These are phyloP conservation scores for Coniochaeta ligniaria DNA, from an alignment of 2,329 filamentous ascomycete species.

Conservation along the genomic window DNA sequence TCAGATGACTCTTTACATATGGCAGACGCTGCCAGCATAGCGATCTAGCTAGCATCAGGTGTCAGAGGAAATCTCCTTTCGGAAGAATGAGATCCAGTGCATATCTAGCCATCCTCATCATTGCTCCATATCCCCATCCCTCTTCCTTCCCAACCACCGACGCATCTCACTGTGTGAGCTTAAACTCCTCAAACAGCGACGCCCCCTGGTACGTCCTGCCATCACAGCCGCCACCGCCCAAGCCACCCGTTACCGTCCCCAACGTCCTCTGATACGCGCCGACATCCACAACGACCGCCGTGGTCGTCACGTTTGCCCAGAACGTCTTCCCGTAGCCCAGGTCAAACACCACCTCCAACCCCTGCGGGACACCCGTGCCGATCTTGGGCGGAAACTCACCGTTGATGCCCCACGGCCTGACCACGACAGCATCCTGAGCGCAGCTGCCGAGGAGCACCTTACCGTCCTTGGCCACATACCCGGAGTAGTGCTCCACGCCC, in stretches of 20 bases:
- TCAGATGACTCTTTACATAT: too few relatives aligned
- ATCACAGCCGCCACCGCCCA: neutral
- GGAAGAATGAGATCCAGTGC: too few relatives aligned
- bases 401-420: neutral
- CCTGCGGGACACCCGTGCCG: neutral
- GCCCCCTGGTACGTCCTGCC: neutral
- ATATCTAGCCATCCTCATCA: too few relatives aligned
- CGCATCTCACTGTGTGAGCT: neutral
- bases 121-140: too few relatives aligned
- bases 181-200: neutral
- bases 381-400: neutral
- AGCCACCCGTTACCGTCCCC: neutral
- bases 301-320: neutral
- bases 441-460: slow-evolving; percentile 2
- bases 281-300: neutral
- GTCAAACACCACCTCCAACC: neutral
- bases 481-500: slow-evolving; percentile 13
- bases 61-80: too few relatives aligned
- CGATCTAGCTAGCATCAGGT: too few relatives aligned
- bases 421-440: neutral
- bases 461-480: slow-evolving; percentile 23
- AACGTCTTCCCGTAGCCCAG: neutral
- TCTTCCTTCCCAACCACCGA: too few relatives aligned
- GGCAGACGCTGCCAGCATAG: too few relatives aligned
- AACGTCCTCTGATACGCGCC: neutral